Percentiles rank a stretch among this genome's conserved stretches.
Conservation (phyloP, 1,284 basidiomycete genomes). For the Trichosporon sp. region DNA sequence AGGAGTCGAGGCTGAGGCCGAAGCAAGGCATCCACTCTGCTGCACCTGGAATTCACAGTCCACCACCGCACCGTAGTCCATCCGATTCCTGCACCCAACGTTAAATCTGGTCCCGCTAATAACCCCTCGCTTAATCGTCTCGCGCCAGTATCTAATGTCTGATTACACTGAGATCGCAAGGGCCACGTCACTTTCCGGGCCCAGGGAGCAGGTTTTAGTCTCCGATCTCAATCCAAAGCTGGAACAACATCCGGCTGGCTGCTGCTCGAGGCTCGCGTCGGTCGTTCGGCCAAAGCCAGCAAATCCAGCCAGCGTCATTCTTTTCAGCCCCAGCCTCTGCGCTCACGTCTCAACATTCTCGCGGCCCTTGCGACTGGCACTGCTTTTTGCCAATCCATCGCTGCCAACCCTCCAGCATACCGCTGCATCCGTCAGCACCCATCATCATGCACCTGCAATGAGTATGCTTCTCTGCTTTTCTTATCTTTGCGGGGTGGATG, state of each 20-base stretch:
- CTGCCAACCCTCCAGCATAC: neutral
- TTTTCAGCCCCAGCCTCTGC: neutral
- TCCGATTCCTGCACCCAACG: neutral
- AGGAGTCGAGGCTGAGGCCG: slow-evolving; percentile 12
- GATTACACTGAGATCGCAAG: neutral
- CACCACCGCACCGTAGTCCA: neutral
- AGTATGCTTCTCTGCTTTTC: neutral
- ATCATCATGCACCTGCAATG: neutral
- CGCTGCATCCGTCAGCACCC: neutral
- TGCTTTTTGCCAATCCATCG: neutral
- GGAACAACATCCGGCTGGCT: too few species aligned
- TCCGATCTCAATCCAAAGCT: slow-evolving; percentile 3
- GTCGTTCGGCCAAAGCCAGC: too few species aligned
- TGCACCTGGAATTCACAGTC: neutral
- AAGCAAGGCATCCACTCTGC: neutral
- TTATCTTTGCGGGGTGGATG: neutral
- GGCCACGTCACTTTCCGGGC: neutral
- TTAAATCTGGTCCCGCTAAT: slow-evolving; percentile 6
- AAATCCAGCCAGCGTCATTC: slow-evolving; percentile 16
- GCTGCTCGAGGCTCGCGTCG: too few species aligned
- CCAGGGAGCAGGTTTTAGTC: slow-evolving; percentile 4
- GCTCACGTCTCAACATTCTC: neutral
- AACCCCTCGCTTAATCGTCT: neutral
- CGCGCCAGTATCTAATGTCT: neutral
- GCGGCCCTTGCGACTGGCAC: neutral